These are phyloP conservation scores for Suillus lakei DNA, from an alignment of 768 basidiomycete species.

Conservation along the genomic window DNA sequence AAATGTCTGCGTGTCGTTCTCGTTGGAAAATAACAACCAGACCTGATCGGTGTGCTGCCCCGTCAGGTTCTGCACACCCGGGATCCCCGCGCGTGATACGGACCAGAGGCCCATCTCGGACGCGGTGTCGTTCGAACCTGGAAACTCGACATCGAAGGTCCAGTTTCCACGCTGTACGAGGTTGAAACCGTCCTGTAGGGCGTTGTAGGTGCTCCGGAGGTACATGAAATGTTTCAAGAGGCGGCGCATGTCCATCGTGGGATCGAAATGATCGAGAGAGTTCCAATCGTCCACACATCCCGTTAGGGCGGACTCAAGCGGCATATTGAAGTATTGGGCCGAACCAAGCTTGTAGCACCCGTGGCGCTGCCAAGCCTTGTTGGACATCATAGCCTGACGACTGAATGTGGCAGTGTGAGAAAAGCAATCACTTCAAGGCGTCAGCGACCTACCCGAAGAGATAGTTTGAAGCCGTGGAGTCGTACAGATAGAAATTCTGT, in stretches of 20 bases:
- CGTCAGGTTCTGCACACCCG: conserved; percentile 60
- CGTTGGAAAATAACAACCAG: conserved; percentile 88
- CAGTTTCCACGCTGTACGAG: conserved; percentile 86
- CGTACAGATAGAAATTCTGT: conserved; percentile 86
- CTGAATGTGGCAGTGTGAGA: conserved; percentile 41
- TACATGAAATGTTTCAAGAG: conserved; percentile 74
- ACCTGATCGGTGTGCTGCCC: conserved; percentile 69
- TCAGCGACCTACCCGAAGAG: conserved; percentile 70
- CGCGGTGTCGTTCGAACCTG: conserved; percentile 80
- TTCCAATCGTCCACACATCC: conserved; percentile 94
- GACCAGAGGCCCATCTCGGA: conserved; percentile 94
- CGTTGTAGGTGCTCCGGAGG: conserved; percentile 68
- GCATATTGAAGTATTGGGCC: conserved; percentile 93
- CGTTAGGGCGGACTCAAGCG: conserved; percentile 73
- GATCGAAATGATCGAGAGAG: conserved; percentile 93
- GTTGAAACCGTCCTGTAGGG: conserved; percentile 86
- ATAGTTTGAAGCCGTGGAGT: conserved; percentile 91
- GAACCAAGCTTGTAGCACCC: conserved; percentile 93
- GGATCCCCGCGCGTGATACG: conserved; percentile 67
- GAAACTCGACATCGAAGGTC: conserved; percentile 78
- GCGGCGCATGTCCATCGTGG: conserved; percentile 78
- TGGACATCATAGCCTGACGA: conserved; percentile 90
- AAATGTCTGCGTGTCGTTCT: conserved; percentile 75
- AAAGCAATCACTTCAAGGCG: conserved; percentile 3
- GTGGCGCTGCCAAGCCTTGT: conserved; percentile 88